Evolutionary conservation across 768 basidiomycete species (phyloP).

Genomic region (Leccinum imitatum): DNA sequence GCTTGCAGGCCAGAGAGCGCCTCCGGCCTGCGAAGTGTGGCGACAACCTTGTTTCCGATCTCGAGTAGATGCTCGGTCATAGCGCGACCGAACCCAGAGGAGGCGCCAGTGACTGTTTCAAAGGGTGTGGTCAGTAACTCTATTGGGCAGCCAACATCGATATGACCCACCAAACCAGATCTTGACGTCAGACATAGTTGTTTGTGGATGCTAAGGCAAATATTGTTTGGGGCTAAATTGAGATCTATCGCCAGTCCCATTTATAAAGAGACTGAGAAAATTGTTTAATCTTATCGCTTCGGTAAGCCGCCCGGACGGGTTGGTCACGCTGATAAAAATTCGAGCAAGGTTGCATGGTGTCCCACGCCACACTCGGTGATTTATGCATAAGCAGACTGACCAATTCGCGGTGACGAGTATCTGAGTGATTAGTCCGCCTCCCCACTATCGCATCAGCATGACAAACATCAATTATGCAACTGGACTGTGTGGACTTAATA

Average conservation of each 20-base stretch:
- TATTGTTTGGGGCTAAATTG: neutral
- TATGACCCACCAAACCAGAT: constrained; percentile 19
- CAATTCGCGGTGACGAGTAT: neutral
- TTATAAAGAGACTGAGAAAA: neutral
- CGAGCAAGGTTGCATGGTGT: neutral
- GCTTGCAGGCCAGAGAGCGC: constrained; percentile 29
- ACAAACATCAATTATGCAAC: neutral
- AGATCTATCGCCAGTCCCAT: neutral
- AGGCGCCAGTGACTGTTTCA: constrained; percentile 23
- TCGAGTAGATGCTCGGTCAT: constrained; percentile 29
- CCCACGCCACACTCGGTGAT: neutral
- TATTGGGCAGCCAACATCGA: neutral
- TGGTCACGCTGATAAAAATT: neutral
- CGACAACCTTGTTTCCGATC: constrained; percentile 39
- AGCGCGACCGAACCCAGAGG: constrained; percentile 37
- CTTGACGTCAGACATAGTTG: constrained; percentile 18
- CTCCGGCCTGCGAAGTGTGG: constrained; percentile 42
- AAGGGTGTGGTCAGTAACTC: neutral
- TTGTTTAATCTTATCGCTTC: neutral
- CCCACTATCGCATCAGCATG: neutral
- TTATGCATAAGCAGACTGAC: neutral
- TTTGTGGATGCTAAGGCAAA: neutral
- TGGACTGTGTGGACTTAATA: constrained; percentile 42
- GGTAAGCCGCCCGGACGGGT: neutral
- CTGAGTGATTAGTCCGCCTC: neutral